Conservation (phyloP, 139 green algal species). For the Diplosphaera chodatii region DNA sequence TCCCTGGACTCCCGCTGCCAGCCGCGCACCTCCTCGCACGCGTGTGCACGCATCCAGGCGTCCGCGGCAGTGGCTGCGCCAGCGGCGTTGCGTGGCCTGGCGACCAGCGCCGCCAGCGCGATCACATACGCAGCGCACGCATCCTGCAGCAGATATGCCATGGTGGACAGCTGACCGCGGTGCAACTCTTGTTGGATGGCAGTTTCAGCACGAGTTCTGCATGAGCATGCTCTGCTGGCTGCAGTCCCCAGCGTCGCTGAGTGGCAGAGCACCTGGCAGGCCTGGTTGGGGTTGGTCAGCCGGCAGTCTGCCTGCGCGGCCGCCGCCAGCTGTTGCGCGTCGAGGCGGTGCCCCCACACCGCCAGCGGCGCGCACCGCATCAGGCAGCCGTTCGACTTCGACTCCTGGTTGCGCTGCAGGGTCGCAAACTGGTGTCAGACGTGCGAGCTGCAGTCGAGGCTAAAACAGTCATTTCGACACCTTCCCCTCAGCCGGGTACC, state of each 20-base stretch:
- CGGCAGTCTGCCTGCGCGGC: constrained; percentile 12
- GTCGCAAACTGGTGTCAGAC: too few species aligned
- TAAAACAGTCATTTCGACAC: too few species aligned
- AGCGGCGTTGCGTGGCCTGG: constrained; percentile 10
- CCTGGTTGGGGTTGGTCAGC: constrained; percentile 33
- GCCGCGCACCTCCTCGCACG: constrained; percentile 6
- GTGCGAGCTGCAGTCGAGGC: too few species aligned
- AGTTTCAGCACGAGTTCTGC: too few species aligned
- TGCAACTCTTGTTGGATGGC: too few species aligned
- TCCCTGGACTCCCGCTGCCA: constrained; percentile 17
- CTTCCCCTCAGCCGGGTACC: too few species aligned
- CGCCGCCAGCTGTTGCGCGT: constrained; percentile 6
- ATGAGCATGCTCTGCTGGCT: too few species aligned
- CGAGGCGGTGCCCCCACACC: constrained; percentile 30
- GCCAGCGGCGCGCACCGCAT: constrained; percentile 37
- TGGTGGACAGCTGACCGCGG: too few species aligned
- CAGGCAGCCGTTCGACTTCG: constrained; percentile 24
- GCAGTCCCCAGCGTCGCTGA: too few species aligned
- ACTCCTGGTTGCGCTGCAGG: constrained; percentile 11
- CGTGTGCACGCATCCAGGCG: constrained; percentile 13
- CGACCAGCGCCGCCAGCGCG: constrained; percentile 26
- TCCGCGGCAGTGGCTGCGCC: constrained; percentile 10
- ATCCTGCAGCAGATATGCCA: constrained; percentile 19
- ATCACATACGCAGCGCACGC: constrained; percentile 33
- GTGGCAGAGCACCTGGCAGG: background rate